phyloP scores from a whole-genome alignment of 169 alveolate genomes.

The Amoebophrya sp. region DNA sequence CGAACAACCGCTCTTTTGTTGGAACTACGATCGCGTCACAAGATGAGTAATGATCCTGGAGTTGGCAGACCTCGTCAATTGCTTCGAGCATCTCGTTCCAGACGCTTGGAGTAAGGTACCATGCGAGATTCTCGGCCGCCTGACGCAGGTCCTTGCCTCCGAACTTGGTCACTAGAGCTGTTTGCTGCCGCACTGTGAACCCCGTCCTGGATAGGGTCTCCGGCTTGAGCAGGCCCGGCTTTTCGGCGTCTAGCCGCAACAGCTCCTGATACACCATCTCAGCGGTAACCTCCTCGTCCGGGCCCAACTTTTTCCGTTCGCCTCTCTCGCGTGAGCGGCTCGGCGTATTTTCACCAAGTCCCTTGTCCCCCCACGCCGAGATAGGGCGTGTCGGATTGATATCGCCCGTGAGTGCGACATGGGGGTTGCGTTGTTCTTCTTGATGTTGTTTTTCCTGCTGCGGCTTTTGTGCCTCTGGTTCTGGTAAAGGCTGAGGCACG shows the following conservation, averaged over 20 bases:
- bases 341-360: too few species aligned
- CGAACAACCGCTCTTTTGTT: not conserved
- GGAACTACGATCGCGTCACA: not conserved
- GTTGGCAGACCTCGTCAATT: not conserved
- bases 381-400: too few species aligned
- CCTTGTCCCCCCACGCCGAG: too few species aligned
- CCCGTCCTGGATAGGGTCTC: not conserved
- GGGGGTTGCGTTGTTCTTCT: too few species aligned
- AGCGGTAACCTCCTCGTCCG: not conserved
- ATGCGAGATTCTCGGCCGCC: not conserved
- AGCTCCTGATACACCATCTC: not conserved
- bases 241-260: not conserved
- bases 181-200: not conserved
- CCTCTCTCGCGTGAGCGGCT: too few species aligned
- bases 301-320: too few species aligned
- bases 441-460: too few species aligned
- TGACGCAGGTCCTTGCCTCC: not conserved
- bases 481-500: too few species aligned
- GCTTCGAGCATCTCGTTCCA: not conserved
- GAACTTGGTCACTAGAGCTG: not conserved
- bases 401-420: too few species aligned
- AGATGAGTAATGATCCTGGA: not conserved
- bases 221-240: not conserved
- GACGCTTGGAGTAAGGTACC: not conserved
- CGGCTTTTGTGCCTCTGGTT: too few species aligned